These are phyloP conservation scores for Eragrostis nindensis DNA, from an alignment of 176 grass and related monocot genomes.

Conservation along the genomic window DNA sequence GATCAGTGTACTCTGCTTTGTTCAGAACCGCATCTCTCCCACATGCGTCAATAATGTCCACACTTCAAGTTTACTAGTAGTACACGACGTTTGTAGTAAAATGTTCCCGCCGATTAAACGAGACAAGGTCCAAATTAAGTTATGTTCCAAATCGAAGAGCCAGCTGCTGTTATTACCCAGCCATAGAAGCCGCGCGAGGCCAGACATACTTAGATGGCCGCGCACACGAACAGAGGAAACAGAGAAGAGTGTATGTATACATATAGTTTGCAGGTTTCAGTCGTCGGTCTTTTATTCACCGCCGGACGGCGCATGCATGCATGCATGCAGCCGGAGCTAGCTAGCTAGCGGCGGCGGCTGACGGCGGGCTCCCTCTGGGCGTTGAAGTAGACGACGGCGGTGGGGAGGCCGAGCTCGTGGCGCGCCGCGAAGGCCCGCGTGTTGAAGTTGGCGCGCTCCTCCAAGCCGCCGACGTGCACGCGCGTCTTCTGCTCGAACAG, in stretches of 20 bases:
- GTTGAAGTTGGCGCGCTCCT: conserved; percentile 61
- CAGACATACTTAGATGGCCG: not conserved
- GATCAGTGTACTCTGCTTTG: no score
- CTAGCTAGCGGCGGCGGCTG: conserved; percentile 52
- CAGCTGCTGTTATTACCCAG: not conserved
- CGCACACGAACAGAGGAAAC: not conserved
- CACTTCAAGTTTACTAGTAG: no score
- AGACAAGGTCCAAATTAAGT: not conserved
- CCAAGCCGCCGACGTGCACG: conserved; percentile 8
- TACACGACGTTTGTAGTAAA: not conserved
- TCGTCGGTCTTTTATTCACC: no score
- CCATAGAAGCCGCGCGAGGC: not conserved
- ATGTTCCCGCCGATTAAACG: not conserved
- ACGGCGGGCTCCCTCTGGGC: conserved; percentile 69
- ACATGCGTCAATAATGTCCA: no score
- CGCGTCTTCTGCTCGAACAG: conserved; percentile 81
- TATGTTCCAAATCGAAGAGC: not conserved
- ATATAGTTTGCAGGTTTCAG: no score
- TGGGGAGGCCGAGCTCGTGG: conserved; percentile 72
- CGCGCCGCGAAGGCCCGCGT: conserved; percentile 60
- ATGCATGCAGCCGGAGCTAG: no score
- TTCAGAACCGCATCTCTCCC: no score
- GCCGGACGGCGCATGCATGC: no score
- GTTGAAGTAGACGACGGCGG: conserved; percentile 88
- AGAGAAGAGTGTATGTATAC: not conserved